phyloP scores from a whole-genome alignment of 2,329 filamentous ascomycete genomes.

The Hortaea werneckii region DNA sequence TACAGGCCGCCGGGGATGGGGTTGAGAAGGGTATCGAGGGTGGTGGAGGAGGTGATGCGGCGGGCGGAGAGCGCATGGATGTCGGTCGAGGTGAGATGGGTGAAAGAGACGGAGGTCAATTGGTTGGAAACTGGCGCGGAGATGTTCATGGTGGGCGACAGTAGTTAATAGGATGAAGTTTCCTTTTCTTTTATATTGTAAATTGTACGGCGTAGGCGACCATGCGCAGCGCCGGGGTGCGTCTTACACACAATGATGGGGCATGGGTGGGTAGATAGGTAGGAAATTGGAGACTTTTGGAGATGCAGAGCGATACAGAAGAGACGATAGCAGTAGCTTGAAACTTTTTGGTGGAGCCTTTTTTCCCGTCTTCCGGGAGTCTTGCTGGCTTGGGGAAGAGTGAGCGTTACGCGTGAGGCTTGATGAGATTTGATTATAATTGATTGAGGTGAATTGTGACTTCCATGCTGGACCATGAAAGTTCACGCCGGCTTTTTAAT shows the following conservation, averaged over 20 bases:
- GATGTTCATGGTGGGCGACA: slow-evolving; percentile 28
- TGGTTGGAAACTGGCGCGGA: slow-evolving; percentile 70
- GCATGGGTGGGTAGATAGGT: neutral
- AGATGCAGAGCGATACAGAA: too few species aligned
- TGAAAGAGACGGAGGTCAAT: slow-evolving; percentile 82
- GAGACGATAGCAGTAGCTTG: neutral
- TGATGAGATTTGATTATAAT: too few species aligned
- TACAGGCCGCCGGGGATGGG: slow-evolving; percentile 86
- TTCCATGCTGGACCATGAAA: too few species aligned
- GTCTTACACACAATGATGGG: neutral
- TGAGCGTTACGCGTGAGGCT: too few species aligned
- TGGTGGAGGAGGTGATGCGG: slow-evolving; percentile 82
- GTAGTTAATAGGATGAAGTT: too few species aligned
- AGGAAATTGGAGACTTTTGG: too few species aligned
- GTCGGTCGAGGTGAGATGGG: slow-evolving; percentile 70
- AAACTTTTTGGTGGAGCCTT: neutral
- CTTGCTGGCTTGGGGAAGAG: too few species aligned
- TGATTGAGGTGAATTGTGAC: too few species aligned
- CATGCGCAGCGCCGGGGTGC: neutral
- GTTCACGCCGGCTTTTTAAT: too few species aligned
- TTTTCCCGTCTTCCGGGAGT: too few species aligned
- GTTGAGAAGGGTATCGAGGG: slow-evolving; percentile 87
- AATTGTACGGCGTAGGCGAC: neutral
- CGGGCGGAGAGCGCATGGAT: slow-evolving; percentile 86
- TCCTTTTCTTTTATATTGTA: neutral